phyloP scores from a whole-genome alignment of 106 monocot genomes.

The Apostasia shenzhenica region DNA sequence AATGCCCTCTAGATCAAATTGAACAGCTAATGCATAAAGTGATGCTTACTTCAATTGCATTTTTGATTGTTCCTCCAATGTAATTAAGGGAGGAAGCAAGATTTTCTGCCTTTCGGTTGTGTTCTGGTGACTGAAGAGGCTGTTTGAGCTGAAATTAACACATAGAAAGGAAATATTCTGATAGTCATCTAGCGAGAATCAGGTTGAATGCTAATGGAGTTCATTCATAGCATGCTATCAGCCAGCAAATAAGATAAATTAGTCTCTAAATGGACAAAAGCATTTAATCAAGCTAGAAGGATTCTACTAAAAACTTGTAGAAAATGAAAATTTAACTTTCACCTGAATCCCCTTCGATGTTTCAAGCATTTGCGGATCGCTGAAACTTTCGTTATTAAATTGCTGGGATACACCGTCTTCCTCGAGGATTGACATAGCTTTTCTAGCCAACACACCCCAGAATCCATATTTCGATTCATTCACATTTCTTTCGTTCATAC shows the following conservation, averaged over 20 bases:
- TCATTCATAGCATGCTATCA: not conserved
- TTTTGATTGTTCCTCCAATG: slow-evolving; percentile 69
- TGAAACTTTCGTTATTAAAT: slow-evolving; percentile 1
- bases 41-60: slow-evolving; percentile 59
- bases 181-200: not conserved
- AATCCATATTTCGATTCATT: slow-evolving; percentile 17
- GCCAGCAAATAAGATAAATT: not conserved
- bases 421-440: slow-evolving; percentile 14
- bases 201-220: not conserved
- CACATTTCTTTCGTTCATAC: slow-evolving; percentile 1
- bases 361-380: not conserved
- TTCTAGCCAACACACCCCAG: slow-evolving; percentile 13
- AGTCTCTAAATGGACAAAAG: not conserved
- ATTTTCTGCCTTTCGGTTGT: slow-evolving; percentile 35
- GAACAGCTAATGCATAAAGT: no score
- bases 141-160: slow-evolving; percentile 37
- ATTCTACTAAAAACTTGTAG: not conserved
- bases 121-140: slow-evolving; percentile 38
- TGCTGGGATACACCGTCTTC: not conserved
- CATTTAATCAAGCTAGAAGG: not conserved
- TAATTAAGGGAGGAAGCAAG: slow-evolving; percentile 60
- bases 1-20: no score
- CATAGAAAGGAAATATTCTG: not conserved
- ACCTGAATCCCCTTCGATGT: slow-evolving; percentile 7
- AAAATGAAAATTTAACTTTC: not conserved